phyloP scores from a whole-genome alignment of 2,329 filamentous ascomycete genomes.

The Phialophora verrucosa region DNA sequence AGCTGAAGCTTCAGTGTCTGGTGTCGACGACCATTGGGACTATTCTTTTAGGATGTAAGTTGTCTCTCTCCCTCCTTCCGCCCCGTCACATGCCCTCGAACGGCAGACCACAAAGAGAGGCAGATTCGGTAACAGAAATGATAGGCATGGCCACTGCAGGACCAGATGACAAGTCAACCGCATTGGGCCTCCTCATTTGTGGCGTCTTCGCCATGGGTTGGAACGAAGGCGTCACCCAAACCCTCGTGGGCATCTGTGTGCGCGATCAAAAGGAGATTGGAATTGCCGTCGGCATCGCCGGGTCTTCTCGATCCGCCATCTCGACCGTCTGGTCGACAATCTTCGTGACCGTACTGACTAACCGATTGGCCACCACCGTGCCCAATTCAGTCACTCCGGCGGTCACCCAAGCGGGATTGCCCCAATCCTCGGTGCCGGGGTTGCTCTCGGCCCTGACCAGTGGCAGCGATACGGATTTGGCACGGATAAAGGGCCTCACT shows the following conservation, averaged over 20 bases:
- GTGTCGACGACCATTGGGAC: neutral
- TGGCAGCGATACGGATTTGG: slow-evolving; percentile 40
- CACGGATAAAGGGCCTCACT: slow-evolving; percentile 45
- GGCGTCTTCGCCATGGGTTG: slow-evolving; percentile 33
- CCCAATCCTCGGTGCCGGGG: slow-evolving; percentile 42
- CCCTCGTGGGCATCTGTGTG: slow-evolving; percentile 34
- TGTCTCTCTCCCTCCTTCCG: neutral
- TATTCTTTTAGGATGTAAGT: slow-evolving; percentile 2
- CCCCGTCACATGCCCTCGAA: too few relatives aligned
- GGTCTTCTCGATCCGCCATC: slow-evolving; percentile 32
- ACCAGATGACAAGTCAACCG: neutral
- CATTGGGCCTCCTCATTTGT: slow-evolving; percentile 2
- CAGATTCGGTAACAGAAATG: neutral
- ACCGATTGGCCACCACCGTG: slow-evolving; percentile 14
- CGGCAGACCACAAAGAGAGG: neutral
- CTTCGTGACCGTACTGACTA: slow-evolving; percentile 38
- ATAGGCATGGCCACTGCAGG: slow-evolving; percentile 1
- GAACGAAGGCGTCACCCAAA: slow-evolving; percentile 36
- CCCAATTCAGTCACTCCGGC: slow-evolving; percentile 38
- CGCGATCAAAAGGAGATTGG: slow-evolving; percentile 39
- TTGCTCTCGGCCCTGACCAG: slow-evolving; percentile 46
- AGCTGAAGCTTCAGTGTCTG: neutral
- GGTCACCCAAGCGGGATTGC: slow-evolving; percentile 48
- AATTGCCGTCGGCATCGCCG: slow-evolving; percentile 37
- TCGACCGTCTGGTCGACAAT: slow-evolving; percentile 37